Evolutionary conservation across 208 protist genomes (phyloP), one percentile per base, ranked within the genome.

Genomic region (Strigomonas oncopelti): DNA sequence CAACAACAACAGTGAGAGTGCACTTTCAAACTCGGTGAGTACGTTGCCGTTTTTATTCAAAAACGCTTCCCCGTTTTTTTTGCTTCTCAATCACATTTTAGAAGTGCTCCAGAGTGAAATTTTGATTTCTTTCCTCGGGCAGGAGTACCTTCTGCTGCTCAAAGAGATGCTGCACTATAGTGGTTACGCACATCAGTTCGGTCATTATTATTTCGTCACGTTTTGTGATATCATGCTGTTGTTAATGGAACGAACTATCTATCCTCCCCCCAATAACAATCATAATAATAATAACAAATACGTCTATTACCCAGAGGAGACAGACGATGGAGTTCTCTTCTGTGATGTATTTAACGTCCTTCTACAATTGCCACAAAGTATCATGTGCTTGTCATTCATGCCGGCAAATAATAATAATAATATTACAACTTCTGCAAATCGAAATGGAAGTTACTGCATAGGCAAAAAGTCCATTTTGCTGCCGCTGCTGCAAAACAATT

Each of bases 31-130:
- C n/a, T 8, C 36, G 32, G n/a, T 52, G 7, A 65, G 78, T n/a
- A 25, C 55, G 42, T 71, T 84, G 28, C 84, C 85, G 1, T 69
- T 95, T 25, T 75, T 91, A 20, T 95, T 83, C 78, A 92, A 95
- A 69, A 79, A 85, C 48, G 77, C 76, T 0, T 75, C 78, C 3
- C 87, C 85, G 14, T 74, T 95, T 5, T 73, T 74, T 36, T 36
- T 72, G 0, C 13, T 95, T 20, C 68, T 64, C 14, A 70, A 83
- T 8, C 85, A 92, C 74, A 73, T 78, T 14, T 58, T 91, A n/a
- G 83, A 92, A 56, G 90, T 92, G 5, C 54, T 95, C 24, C 74
- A 89, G 36, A 86, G 79, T 55, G 72, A 83, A 7, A 75, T 83
- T 32, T 66, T 93, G 0, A 58, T 75, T n/a, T 24, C 75, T 11